These are phyloP conservation scores for Diplodia scrobiculata DNA, from an alignment of 2,329 filamentous ascomycete species.

Conservation along the genomic window DNA sequence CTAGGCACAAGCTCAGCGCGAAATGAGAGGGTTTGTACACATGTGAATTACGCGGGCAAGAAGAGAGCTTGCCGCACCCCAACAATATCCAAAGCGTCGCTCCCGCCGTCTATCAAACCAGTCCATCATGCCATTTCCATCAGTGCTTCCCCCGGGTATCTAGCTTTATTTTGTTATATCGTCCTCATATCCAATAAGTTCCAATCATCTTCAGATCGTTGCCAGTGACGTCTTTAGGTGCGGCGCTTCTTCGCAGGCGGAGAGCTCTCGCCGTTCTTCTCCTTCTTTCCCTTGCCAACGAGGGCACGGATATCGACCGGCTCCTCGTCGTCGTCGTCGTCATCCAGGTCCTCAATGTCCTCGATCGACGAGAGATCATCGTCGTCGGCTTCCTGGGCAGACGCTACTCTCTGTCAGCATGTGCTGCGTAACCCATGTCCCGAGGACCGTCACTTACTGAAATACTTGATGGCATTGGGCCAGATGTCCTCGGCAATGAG, in stretches of 20 bases:
- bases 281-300: conserved; percentile 54
- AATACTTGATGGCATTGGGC: conserved; percentile 86
- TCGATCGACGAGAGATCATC: conserved; percentile 68
- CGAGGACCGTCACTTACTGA: conserved; percentile 63
- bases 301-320: conserved; percentile 51
- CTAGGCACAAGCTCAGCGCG: not conserved
- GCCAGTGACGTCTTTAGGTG: not conserved
- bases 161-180: conserved; percentile 4
- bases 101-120: conserved; percentile 1
- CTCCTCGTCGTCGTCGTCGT: conserved; percentile 57
- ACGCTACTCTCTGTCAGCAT: conserved; percentile 31
- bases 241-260: conserved; percentile 46
- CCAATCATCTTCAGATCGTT: not conserved
- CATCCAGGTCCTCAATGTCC: conserved; percentile 58
- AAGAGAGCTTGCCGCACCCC: not conserved
- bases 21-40: not conserved
- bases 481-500: conserved; percentile 84
- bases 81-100: not conserved
- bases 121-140: not conserved
- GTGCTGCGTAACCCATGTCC: not conserved
- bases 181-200: not conserved
- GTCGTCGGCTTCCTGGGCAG: conserved; percentile 70
- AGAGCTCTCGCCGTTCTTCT: conserved; percentile 39
- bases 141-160: conserved; percentile 4
- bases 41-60: not conserved